A percentile compares a stretch with the other conserved stretches of the same genome.
Conservation (phyloP, 2,329 filamentous ascomycete species). For the Claviceps paspali region DNA sequence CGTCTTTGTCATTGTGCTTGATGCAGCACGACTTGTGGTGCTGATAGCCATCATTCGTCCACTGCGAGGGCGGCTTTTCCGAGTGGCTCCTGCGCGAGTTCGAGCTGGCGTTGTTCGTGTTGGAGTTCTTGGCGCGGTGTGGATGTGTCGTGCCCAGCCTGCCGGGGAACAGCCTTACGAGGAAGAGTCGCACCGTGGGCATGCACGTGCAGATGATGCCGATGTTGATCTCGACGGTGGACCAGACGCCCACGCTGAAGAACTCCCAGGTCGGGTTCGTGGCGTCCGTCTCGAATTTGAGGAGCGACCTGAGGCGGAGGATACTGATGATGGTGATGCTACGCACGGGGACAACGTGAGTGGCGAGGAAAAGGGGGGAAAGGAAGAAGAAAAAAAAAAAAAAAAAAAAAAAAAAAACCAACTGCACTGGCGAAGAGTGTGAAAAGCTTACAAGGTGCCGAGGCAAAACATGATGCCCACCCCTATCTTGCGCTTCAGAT, state of each 20-base stretch:
- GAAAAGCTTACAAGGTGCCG: conserved; percentile 18
- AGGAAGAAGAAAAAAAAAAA: no score
- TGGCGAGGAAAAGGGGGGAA: no score
- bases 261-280: conserved; percentile 13
- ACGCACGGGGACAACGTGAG: no score
- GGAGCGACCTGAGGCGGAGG: conserved; percentile 10
- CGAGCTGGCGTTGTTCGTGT: background rate
- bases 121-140: background rate
- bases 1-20: no score
- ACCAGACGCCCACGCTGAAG: conserved; percentile 13
- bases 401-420: no score
- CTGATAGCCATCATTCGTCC: no score
- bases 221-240: conserved; percentile 12
- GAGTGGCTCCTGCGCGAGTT: background rate
- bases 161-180: conserved; percentile 6
- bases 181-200: conserved; percentile 11
- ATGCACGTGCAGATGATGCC: conserved; percentile 11
- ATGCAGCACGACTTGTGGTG: no score
- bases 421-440: no score
- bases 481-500: conserved; percentile 22
- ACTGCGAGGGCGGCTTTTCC: no score
- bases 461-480: conserved; percentile 25
- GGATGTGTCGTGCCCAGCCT: background rate
- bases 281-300: conserved; percentile 9
- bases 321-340: conserved; percentile 14